These are phyloP conservation scores for Geotrichum fermentans DNA, from an alignment of 1,139 yeast species.

Conservation along the genomic window DNA sequence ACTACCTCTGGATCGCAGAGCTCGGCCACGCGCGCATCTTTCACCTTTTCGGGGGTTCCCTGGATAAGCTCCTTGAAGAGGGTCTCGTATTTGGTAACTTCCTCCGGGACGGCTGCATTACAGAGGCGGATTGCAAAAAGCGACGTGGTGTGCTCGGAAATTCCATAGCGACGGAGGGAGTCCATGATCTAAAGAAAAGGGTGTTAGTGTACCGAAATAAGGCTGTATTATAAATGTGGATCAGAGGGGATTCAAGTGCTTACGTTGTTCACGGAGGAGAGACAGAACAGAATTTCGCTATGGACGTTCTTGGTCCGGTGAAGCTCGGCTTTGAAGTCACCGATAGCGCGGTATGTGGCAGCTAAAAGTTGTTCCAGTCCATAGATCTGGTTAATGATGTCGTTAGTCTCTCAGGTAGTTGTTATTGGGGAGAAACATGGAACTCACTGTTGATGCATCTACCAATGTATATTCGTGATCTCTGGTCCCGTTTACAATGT, in stretches of 20 bases:
- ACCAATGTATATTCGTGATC: constrained; percentile 47
- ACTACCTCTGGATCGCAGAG: constrained; percentile 35
- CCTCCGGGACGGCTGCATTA: constrained; percentile 13
- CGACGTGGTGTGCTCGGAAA: constrained; percentile 38
- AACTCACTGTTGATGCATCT: constrained; percentile 40
- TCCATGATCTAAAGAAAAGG: constrained; percentile 39
- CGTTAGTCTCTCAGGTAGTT: neutral
- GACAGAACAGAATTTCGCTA: constrained; percentile 49
- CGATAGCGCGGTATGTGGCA: constrained; percentile 47
- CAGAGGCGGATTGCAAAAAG: constrained; percentile 41
- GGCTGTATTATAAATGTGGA: neutral
- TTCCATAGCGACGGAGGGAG: constrained; percentile 45
- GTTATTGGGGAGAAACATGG: neutral
- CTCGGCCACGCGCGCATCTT: constrained; percentile 35
- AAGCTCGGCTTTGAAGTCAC: constrained; percentile 40
- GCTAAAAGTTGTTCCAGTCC: constrained; percentile 48
- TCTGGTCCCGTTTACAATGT: constrained; percentile 31
- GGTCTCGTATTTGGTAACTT: constrained; percentile 9
- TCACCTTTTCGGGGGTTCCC: constrained; percentile 31
- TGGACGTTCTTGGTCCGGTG: constrained; percentile 48
- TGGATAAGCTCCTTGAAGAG: constrained; percentile 19
- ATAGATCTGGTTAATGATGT: constrained; percentile 21
- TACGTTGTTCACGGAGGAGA: constrained; percentile 48
- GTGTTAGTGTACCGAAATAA: too few species aligned
- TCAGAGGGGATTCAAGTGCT: neutral